Conservation (phyloP, 202 grass and related monocot genomes). For the Setaria viridis region DNA sequence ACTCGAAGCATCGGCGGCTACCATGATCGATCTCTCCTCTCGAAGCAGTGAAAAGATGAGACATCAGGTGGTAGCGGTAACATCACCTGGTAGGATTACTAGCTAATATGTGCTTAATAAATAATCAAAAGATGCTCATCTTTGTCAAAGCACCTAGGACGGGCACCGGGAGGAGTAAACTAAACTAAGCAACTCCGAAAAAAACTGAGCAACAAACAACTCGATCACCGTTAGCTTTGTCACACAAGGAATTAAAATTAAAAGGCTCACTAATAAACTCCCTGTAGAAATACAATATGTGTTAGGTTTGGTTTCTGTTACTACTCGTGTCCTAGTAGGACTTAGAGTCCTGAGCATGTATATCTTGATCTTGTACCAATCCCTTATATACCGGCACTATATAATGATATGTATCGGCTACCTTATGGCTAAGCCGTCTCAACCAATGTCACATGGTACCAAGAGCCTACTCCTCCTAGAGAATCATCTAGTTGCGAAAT, state of each 20-base stretch:
- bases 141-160: conserved; percentile 28
- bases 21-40: background rate
- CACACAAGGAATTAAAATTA: background rate
- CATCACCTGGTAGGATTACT: too few species aligned
- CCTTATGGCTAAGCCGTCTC: too few species aligned
- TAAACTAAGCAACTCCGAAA: background rate
- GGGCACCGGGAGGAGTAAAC: background rate
- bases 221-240: background rate
- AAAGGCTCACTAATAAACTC: background rate
- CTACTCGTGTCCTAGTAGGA: too few species aligned
- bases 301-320: too few species aligned
- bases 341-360: too few species aligned
- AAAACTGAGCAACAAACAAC: conserved; percentile 7
- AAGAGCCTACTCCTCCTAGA: too few species aligned
- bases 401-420: too few species aligned
- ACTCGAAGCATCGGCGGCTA: background rate
- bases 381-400: too few species aligned
- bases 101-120: background rate
- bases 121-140: background rate
- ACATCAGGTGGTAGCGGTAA: background rate
- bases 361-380: too few species aligned
- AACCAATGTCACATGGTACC: too few species aligned
- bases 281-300: too few species aligned
- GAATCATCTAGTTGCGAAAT: too few species aligned
- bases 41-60: background rate